Conservation (phyloP, 768 basidiomycete species). For the Ramaria sp. region DNA sequence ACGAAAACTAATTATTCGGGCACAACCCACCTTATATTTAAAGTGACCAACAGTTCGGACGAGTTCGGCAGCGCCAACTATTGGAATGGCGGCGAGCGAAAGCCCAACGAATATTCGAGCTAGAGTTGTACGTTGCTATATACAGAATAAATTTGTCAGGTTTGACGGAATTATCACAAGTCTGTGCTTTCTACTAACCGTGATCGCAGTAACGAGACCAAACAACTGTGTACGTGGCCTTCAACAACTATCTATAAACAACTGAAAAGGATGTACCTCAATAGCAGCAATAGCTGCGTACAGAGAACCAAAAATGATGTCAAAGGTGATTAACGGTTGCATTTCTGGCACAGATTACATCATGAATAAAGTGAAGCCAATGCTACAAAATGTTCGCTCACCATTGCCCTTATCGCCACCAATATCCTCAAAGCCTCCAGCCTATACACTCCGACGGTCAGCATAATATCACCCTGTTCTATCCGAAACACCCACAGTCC, state of each 20-base stretch:
- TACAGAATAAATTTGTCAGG: too few relatives aligned
- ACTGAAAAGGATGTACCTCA: background rate
- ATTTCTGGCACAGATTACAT: background rate
- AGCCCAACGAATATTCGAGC: slow-evolving; percentile 48
- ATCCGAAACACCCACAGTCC: slow-evolving; percentile 1
- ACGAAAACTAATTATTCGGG: background rate
- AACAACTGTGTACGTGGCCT: background rate
- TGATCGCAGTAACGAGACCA: slow-evolving; percentile 4
- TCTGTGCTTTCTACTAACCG: background rate
- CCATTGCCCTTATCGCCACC: background rate
- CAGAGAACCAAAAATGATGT: slow-evolving; percentile 5
- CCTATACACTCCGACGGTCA: background rate
- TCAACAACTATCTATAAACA: background rate
- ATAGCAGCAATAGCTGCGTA: slow-evolving; percentile 6
- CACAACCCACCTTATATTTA: slow-evolving; percentile 41
- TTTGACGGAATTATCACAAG: background rate
- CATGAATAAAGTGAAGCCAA: background rate
- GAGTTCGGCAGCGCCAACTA: slow-evolving; percentile 41
- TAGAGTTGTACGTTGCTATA: slow-evolving; percentile 16
- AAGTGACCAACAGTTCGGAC: slow-evolving; percentile 56
- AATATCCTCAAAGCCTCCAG: slow-evolving; percentile 7
- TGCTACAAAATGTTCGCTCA: background rate
- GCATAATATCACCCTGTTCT: background rate
- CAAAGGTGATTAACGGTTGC: background rate
- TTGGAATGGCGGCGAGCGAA: slow-evolving; percentile 33